Base-by-base conservation (phyloP, 75 land plant species). In the Adiantum capillusveneris region DNA sequence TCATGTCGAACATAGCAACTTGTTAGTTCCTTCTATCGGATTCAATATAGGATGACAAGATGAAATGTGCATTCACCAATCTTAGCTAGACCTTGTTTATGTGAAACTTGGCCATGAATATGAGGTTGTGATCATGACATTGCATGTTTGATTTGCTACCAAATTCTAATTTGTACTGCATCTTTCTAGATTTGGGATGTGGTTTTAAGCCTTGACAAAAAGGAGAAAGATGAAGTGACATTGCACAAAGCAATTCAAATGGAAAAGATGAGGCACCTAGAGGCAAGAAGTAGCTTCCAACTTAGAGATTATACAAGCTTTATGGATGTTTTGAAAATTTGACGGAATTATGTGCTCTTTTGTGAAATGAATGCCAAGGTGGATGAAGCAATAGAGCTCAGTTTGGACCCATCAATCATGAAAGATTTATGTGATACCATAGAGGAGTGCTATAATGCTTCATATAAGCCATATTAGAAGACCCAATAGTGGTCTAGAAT, bases 111-210 rank as follows among this genome's bases (percentile, higher is more conserved):
- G 97, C 16, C 67, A 84, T 0, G 94, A 91, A 31, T 87, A 91
- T 63, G 97, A 91, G 72, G 79, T 91, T 34, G 84, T 87, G 18
- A 66, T 91, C 79, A 91, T 93, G 24, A 91, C 88, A 26, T 64
- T 63, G 57, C 88, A n/a, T 94, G 97, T 87, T 9, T 34, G 7
- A 5, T 9, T 9, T 34, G 7, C 9, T 9, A 5, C 37, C 37
- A 5, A 3, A 5, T 9, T 34, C 37, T 34, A 3, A 5, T 9
- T 34, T 9, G 3, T 9, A 5, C 37, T 34, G 7, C 9, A 3
- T 34, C 37, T 34, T 9, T 34, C 37, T 34, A 3, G 7, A 3
- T 9, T 5, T 9, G 30, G 56, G 65, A 60, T 39, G 75, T 72
- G 24, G 36, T 59, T 31, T 70, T 72, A 0, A 53, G 64, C 51